Percentiles rank a stretch among this genome's conserved stretches.
Conservation (phyloP, 2,329 filamentous ascomycete genomes). For the Aspergillus sp. region DNA sequence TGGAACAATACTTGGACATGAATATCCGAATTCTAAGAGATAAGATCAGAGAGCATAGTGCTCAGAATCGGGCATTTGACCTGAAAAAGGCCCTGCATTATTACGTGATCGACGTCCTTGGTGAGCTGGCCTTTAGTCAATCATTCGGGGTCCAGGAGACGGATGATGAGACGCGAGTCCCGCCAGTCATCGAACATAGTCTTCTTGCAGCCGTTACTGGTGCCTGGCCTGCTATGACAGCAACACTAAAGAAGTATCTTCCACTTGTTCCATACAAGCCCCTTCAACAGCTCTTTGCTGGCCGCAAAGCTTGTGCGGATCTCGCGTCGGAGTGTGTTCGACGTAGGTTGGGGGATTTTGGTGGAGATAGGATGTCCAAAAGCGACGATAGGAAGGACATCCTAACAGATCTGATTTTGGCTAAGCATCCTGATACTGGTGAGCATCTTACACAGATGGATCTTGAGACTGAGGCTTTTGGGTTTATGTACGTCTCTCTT, state of each 20-base stretch:
- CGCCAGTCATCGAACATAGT: constrained; percentile 38
- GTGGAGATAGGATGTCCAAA: background rate
- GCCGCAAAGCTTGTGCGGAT: constrained; percentile 23
- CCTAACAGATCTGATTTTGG: constrained; percentile 40
- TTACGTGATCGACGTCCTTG: constrained; percentile 19
- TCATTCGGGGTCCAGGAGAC: constrained; percentile 33
- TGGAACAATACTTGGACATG: constrained; percentile 37
- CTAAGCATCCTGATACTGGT: constrained; percentile 40
- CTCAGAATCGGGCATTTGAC: constrained; percentile 26
- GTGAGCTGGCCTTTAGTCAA: constrained; percentile 32
- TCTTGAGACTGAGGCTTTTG: constrained; percentile 41
- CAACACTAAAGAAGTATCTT: constrained; percentile 29
- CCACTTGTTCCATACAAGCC: constrained; percentile 22
- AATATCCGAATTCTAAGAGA: constrained; percentile 32
- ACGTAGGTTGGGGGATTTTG: background rate
- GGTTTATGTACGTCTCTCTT: constrained; percentile 31
- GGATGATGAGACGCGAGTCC: constrained; percentile 30
- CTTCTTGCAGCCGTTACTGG: constrained; percentile 33
- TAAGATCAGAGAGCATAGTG: constrained; percentile 20
- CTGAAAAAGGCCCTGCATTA: constrained; percentile 33
- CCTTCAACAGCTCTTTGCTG: constrained; percentile 24
- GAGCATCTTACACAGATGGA: constrained; percentile 31
- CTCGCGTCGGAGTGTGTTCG: constrained; percentile 1
- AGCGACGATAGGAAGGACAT: constrained; percentile 30
- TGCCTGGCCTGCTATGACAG: constrained; percentile 29